Evolutionary conservation across 192 early-diverging fungal species (phyloP).

Genomic region (Powellomyces hirtus): DNA sequence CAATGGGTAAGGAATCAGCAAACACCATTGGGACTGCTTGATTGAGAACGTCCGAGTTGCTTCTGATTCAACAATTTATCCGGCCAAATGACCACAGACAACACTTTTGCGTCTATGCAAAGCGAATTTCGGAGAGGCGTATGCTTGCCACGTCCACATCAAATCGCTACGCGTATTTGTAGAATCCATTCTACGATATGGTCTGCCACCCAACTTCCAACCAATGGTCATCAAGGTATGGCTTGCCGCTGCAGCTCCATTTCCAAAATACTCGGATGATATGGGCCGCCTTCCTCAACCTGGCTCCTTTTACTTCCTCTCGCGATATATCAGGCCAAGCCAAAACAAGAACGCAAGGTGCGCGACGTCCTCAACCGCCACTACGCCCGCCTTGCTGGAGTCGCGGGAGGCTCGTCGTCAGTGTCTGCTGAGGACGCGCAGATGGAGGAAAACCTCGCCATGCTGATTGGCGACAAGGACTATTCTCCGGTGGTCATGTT

Average conservation of each 20-base stretch:
- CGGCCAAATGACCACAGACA: constrained; percentile 46
- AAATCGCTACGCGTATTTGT: constrained; percentile 95
- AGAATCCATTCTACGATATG: constrained; percentile 95
- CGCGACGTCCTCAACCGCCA: constrained; percentile 71
- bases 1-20: constrained; percentile 61
- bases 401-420: constrained; percentile 32
- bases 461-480: constrained; percentile 79
- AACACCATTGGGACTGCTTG: too few species aligned
- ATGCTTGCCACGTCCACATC: constrained; percentile 89
- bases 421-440: constrained; percentile 59
- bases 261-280: too few species aligned
- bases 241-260: too few species aligned
- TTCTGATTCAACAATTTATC: too few species aligned
- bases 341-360: constrained; percentile 80
- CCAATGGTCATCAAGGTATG: constrained; percentile 67
- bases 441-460: constrained; percentile 80
- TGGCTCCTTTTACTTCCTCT: not conserved
- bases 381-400: constrained; percentile 83
- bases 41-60: too few species aligned
- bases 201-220: constrained; percentile 93
- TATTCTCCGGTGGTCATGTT: constrained; percentile 91
- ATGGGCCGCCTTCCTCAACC: not conserved
- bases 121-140: constrained; percentile 93
- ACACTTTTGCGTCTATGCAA: constrained; percentile 81
- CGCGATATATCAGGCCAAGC: constrained; percentile 69